Conservation (phyloP, 495 filamentous ascomycete species). For the Trichoderma parareesei region DNA sequence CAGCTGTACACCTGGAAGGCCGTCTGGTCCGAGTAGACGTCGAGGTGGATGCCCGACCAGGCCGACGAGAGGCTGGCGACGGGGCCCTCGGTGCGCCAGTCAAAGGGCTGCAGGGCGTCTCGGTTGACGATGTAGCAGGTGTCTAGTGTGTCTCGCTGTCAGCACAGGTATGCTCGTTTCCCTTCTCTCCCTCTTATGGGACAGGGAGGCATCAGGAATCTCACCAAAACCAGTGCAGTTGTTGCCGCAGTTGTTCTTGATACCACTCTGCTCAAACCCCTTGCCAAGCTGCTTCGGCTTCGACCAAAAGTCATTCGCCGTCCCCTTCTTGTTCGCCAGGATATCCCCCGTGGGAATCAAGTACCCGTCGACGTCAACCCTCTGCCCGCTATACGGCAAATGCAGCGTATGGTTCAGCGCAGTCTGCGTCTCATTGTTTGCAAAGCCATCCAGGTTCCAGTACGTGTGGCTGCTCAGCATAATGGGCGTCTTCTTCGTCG, state of each 20-base stretch:
- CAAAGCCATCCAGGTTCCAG: slow-evolving; percentile 83
- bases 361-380: slow-evolving; percentile 66
- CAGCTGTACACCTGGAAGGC: slow-evolving; percentile 75
- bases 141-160: slow-evolving; percentile 23
- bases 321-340: slow-evolving; percentile 48
- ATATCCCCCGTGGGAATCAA: slow-evolving; percentile 74
- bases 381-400: slow-evolving; percentile 61
- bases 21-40: slow-evolving; percentile 66
- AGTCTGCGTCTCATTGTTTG: slow-evolving; percentile 48
- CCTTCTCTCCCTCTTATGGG: neutral
- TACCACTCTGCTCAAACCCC: slow-evolving; percentile 50
- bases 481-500: slow-evolving; percentile 54
- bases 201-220: slow-evolving; percentile 15
- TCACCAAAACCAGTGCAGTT: slow-evolving; percentile 73
- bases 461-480: slow-evolving; percentile 64
- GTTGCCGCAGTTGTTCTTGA: slow-evolving; percentile 55
- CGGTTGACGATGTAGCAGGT: slow-evolving; percentile 44
- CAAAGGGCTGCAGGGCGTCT: slow-evolving; percentile 42
- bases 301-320: slow-evolving; percentile 67
- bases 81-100: slow-evolving; percentile 48
- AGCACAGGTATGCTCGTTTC: neutral
- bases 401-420: slow-evolving; percentile 67
- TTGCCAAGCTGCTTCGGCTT: slow-evolving; percentile 66
- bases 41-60: slow-evolving; percentile 63
- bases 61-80: slow-evolving; percentile 56